Evolutionary conservation across 352 stramenopile species (phyloP).

Genomic region (Saprolegnia parasitica): DNA sequence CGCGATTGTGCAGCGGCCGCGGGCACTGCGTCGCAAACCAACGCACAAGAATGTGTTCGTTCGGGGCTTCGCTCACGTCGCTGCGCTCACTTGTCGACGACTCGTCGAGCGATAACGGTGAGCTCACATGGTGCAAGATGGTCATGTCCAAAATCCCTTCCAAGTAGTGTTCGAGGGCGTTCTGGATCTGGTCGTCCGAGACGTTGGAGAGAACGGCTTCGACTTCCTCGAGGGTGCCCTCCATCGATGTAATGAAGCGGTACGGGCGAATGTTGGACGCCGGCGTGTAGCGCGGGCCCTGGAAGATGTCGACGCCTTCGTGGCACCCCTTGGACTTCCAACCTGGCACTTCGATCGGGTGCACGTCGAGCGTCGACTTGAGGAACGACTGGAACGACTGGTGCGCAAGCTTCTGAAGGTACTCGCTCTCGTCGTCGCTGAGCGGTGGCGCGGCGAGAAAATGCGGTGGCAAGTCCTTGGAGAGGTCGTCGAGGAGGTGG

Average conservation of each 20-base stretch:
- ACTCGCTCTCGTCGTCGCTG: slow-evolving; percentile 6
- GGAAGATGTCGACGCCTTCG: slow-evolving; percentile 14
- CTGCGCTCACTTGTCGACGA: slow-evolving; percentile 7
- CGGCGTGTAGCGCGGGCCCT: not conserved
- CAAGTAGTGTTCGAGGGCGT: not conserved
- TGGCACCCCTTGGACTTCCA: slow-evolving; percentile 3
- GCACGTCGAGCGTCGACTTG: not conserved
- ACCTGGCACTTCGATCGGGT: slow-evolving; percentile 2
- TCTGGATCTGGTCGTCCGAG: not conserved
- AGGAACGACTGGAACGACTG: slow-evolving; percentile 1
- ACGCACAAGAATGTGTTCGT: slow-evolving; percentile 4
- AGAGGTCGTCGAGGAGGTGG: not conserved
- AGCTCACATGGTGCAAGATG: slow-evolving; percentile 11
- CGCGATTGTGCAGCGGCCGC: not conserved
- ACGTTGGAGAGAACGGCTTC: not conserved
- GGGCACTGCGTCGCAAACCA: slow-evolving; percentile 14
- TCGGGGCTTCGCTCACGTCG: not conserved
- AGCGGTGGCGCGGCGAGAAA: not conserved
- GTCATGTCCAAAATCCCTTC: slow-evolving; percentile 6
- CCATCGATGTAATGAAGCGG: slow-evolving; percentile 11
- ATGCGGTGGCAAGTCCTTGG: not conserved
- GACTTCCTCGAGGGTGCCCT: not conserved
- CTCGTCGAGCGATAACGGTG: not conserved
- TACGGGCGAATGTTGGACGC: slow-evolving; percentile 5
- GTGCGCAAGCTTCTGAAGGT: slow-evolving; percentile 3